phyloP scores from a whole-genome alignment of 257 asterid species.

The Cruciata laevipes region DNA sequence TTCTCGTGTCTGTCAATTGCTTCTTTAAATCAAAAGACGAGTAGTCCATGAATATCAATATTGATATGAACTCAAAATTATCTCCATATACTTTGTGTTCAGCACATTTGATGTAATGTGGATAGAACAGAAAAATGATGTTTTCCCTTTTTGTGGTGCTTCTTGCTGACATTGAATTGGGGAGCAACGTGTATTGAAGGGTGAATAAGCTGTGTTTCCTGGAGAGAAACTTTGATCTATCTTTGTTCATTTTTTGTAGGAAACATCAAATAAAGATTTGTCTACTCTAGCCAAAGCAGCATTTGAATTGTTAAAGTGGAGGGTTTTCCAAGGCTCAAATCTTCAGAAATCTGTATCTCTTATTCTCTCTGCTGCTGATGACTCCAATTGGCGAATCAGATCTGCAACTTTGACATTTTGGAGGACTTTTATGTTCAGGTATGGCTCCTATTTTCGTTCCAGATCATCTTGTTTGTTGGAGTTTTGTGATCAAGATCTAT shows the following conservation, averaged over 20 bases:
- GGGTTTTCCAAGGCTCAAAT: conserved; percentile 59
- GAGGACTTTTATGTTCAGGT: conserved; percentile 97
- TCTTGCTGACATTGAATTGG: too few relatives aligned
- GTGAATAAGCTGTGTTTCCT: neutral
- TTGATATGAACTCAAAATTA: too few relatives aligned
- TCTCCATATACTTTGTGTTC: too few relatives aligned
- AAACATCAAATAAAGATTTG: conserved; percentile 86
- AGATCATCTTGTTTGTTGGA: too few relatives aligned
- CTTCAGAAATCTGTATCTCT: conserved; percentile 54
- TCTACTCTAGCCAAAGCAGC: conserved; percentile 87
- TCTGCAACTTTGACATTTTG: conserved; percentile 85
- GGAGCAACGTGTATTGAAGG: too few relatives aligned
- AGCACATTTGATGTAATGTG: too few relatives aligned
- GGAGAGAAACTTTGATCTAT: neutral
- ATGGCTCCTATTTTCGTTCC: conserved; percentile 25
- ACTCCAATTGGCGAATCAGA: conserved; percentile 94
- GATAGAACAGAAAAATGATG: too few relatives aligned
- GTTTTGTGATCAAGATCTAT: too few relatives aligned
- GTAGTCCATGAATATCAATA: too few relatives aligned
- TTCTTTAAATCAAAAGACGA: too few relatives aligned
- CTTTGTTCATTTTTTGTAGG: conserved; percentile 55
- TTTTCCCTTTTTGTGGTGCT: too few relatives aligned
- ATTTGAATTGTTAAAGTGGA: conserved; percentile 88
- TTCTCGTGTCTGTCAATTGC: too few relatives aligned
- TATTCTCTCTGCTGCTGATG: conserved; percentile 61